Evolutionary conservation across 2,329 filamentous ascomycete genomes (phyloP).

Genomic region (Fusarium sp.): DNA sequence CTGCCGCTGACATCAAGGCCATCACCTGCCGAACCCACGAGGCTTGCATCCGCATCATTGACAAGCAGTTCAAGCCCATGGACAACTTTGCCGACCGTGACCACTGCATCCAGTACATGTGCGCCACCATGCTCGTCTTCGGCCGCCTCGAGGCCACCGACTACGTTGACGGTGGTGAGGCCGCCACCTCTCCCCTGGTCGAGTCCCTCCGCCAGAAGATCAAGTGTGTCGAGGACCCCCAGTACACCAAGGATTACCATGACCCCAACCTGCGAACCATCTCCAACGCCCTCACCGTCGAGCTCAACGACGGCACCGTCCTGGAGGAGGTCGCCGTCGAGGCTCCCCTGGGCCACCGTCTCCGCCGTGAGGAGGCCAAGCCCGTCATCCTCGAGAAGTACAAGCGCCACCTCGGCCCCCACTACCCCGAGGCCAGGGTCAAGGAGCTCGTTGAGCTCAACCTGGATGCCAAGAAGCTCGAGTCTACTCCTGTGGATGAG

Average conservation of each 20-base stretch:
- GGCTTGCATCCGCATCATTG: conserved; percentile 98
- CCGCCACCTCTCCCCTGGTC: conserved; percentile 88
- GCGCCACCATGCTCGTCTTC: conserved; percentile 93
- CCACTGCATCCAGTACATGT: conserved; percentile 99
- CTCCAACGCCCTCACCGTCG: conserved; percentile 95
- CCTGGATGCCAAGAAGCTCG: conserved; percentile 79
- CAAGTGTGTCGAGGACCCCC: conserved; percentile 93
- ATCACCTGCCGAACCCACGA: conserved; percentile 97
- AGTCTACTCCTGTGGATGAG: conserved; percentile 87
- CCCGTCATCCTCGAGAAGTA: conserved; percentile 96
- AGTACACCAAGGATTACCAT: conserved; percentile 97
- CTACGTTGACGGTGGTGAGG: conserved; percentile 93
- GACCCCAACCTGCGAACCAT: conserved; percentile 94
- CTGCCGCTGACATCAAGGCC: conserved; percentile 90
- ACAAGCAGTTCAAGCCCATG: conserved; percentile 99
- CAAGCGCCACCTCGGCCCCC: conserved; percentile 88
- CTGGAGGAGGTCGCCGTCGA: conserved; percentile 92
- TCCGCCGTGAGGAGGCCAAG: conserved; percentile 95
- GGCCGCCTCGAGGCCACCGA: conserved; percentile 93
- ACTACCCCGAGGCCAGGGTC: conserved; percentile 82
- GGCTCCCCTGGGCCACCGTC: conserved; percentile 91
- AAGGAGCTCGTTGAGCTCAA: conserved; percentile 86
- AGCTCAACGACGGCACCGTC: conserved; percentile 91
- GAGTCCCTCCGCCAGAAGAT: conserved; percentile 95
- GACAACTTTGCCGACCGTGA: conserved; percentile 99